Percentiles rank a stretch among this genome's conserved stretches.
phyloP scores from a whole-genome alignment of 805 yeast genomes.

The Candida loeiensis region DNA sequence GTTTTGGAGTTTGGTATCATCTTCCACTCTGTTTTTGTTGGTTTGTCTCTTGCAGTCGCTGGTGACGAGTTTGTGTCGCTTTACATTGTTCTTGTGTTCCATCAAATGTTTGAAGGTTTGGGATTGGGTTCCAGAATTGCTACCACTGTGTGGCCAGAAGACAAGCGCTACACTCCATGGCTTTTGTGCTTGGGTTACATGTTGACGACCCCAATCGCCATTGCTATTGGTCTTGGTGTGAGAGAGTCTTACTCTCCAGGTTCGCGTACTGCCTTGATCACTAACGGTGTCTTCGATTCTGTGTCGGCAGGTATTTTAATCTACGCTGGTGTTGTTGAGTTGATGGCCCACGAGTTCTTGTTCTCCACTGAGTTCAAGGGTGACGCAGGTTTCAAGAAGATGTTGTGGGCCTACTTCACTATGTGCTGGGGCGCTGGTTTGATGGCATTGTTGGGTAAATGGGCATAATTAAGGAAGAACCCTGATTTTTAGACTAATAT shows the following conservation, averaged over 20 bases:
- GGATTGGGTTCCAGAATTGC: conserved; percentile 81
- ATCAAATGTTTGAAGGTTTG: conserved; percentile 82
- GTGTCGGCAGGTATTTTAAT: conserved; percentile 34
- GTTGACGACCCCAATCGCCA: conserved; percentile 32
- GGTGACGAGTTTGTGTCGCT: conserved; percentile 72
- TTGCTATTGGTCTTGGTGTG: conserved; percentile 36
- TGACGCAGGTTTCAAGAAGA: conserved; percentile 47
- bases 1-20: conserved; percentile 76
- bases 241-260: conserved; percentile 31
- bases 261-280: conserved; percentile 30
- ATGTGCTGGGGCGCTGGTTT: conserved; percentile 69
- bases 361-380: conserved; percentile 57
- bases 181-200: conserved; percentile 27
- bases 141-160: conserved; percentile 50
- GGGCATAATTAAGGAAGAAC: conserved; percentile 47
- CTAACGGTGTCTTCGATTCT: conserved; percentile 34
- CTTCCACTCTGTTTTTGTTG: conserved; percentile 81
- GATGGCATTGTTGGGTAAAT: conserved; percentile 74
- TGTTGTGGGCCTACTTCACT: conserved; percentile 48
- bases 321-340: conserved; percentile 35
- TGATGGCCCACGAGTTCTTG: conserved; percentile 39
- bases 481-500: not conserved
- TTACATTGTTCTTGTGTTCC: conserved; percentile 67
- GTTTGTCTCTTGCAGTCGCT: conserved; percentile 71
- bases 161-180: conserved; percentile 48